phyloP scores from a whole-genome alignment of 2,329 filamentous ascomycete genomes.

The Penicillium sp. region DNA sequence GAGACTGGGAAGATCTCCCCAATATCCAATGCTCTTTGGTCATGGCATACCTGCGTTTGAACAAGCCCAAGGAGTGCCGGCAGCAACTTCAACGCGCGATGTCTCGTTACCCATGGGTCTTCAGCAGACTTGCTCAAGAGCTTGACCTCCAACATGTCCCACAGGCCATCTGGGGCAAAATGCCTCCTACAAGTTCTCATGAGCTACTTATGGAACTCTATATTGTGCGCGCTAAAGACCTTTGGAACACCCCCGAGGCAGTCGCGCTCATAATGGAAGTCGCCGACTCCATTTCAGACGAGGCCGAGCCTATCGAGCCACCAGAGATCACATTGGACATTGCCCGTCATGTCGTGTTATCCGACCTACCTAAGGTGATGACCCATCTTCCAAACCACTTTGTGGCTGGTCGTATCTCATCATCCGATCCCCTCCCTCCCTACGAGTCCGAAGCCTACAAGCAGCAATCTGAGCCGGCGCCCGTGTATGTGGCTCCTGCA shows the following conservation, averaged over 20 bases:
- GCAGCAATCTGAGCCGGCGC: conserved; percentile 37
- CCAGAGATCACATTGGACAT: conserved; percentile 57
- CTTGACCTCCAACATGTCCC: conserved; percentile 76
- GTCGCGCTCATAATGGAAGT: conserved; percentile 69
- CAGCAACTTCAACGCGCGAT: conserved; percentile 69
- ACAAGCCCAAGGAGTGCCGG: conserved; percentile 66
- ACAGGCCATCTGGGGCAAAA: conserved; percentile 78
- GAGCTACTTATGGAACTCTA: conserved; percentile 76
- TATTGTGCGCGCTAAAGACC: conserved; percentile 71
- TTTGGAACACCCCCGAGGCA: conserved; percentile 81
- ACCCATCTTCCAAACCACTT: conserved; percentile 67
- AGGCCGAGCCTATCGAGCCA: conserved; percentile 47
- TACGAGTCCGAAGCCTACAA: conserved; percentile 46
- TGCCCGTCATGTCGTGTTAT: conserved; percentile 76
- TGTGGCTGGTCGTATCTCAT: conserved; percentile 66
- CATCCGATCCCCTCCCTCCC: conserved; percentile 83
- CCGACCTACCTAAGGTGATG: conserved; percentile 72
- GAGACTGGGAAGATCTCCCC: conserved; percentile 59
- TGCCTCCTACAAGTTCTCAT: conserved; percentile 65
- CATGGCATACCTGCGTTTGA: conserved; percentile 73
- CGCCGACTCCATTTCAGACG: conserved; percentile 56
- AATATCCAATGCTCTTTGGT: conserved; percentile 77
- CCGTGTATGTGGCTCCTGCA: conserved; percentile 36
- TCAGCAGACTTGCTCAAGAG: conserved; percentile 76
- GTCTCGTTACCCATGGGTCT: conserved; percentile 78